phyloP scores from a whole-genome alignment of 2,329 filamentous ascomycete genomes.

The Seiridium cupressi region DNA sequence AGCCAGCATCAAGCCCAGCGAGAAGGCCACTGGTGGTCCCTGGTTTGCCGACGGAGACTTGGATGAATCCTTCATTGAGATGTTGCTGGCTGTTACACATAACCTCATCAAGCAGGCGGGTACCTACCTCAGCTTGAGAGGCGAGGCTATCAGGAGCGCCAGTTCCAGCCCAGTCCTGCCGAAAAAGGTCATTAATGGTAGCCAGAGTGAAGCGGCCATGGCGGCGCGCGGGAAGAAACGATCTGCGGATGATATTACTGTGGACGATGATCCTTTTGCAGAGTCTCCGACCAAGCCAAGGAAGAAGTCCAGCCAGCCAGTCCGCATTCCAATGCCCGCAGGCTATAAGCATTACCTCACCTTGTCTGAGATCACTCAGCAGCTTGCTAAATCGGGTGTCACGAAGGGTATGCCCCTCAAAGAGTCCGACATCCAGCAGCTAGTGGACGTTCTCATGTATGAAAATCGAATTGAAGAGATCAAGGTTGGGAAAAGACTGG shows the following conservation, averaged over 20 bases:
- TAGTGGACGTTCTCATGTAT: conserved; percentile 85
- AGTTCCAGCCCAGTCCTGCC: conserved; percentile 40
- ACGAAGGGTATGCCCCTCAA: conserved; percentile 69
- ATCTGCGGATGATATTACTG: conserved; percentile 43
- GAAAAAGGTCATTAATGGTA: conserved; percentile 55
- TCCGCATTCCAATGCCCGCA: conserved; percentile 51
- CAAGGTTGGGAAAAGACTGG: conserved; percentile 45
- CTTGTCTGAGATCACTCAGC: conserved; percentile 71
- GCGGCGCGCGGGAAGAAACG: conserved; percentile 49
- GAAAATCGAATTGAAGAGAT: conserved; percentile 79
- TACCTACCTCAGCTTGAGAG: conserved; percentile 32
- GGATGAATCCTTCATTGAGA: conserved; percentile 83
- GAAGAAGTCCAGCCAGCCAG: conserved; percentile 19
- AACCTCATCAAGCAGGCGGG: conserved; percentile 29
- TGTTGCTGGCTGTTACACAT: conserved; percentile 53
- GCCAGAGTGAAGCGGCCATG: conserved; percentile 32
- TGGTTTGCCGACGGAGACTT: conserved; percentile 94
- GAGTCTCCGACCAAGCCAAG: conserved; percentile 24
- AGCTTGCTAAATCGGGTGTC: conserved; percentile 67
- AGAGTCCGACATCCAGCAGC: conserved; percentile 76
- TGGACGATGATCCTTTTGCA: conserved; percentile 27
- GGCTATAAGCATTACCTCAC: conserved; percentile 81
- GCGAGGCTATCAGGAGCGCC: conserved; percentile 30
- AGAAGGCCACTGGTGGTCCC: conserved; percentile 87
- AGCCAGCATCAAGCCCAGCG: conserved; percentile 76